Conservation (phyloP, 352 stramenopile species). For the Thraustotheca clavata region DNA sequence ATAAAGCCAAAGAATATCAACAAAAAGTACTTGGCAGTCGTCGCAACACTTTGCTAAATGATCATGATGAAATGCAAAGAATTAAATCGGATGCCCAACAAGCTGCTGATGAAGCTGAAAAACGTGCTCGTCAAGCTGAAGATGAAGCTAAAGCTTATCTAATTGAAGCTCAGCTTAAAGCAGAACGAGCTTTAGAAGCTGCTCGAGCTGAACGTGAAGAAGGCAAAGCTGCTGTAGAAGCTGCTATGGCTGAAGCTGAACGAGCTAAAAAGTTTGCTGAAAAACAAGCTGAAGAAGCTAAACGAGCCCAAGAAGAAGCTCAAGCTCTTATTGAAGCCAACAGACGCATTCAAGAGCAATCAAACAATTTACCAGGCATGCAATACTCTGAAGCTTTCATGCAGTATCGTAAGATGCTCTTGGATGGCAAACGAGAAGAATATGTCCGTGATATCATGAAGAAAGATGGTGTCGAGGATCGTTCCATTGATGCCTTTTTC, state of each 20-base stretch:
- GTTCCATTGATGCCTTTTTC: constrained; percentile 67
- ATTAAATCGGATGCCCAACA: constrained; percentile 75
- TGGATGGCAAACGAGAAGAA: constrained; percentile 55
- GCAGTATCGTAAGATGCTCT: constrained; percentile 57
- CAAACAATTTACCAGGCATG: constrained; percentile 29
- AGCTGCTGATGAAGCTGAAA: constrained; percentile 67
- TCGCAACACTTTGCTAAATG: constrained; percentile 54
- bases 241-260: constrained; percentile 73
- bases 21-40: constrained; percentile 55
- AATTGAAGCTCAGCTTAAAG: constrained; percentile 69
- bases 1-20: constrained; percentile 71
- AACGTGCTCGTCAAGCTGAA: constrained; percentile 54
- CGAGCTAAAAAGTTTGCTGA: constrained; percentile 72
- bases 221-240: constrained; percentile 74
- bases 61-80: constrained; percentile 75
- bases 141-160: constrained; percentile 67
- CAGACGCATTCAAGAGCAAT: constrained; percentile 63
- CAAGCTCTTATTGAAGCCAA: constrained; percentile 81
- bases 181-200: constrained; percentile 72
- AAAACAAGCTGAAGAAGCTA: constrained; percentile 64
- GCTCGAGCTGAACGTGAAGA: constrained; percentile 70
- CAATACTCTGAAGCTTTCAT: constrained; percentile 47
- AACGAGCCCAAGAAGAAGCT: constrained; percentile 65
- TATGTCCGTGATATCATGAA: constrained; percentile 69
- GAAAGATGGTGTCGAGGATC: constrained; percentile 64